Evolutionary conservation across 352 stramenopile genomes (phyloP), one percentile per base, ranked within the genome.

Genomic region (Plasmopara muralis): DNA sequence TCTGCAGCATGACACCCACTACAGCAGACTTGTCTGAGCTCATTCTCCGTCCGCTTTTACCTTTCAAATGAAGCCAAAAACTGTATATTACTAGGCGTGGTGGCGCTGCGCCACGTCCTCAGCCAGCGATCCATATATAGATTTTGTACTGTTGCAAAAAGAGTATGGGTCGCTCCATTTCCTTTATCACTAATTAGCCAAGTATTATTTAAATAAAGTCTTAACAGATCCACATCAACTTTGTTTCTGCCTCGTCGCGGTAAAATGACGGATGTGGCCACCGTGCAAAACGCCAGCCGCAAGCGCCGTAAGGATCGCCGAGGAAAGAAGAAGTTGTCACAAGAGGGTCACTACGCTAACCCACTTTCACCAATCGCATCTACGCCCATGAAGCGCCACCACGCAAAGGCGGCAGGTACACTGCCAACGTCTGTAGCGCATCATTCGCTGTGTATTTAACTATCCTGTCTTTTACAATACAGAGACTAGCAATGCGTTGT

Each of bases 311-410:
- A 66, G 46, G 53, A 61, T 45, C 51, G 54, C 58, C 60, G 65
- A 48, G 28, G 38, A 40, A 65, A 66, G 44, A 39, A 57, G 18
- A 50, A 53, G 47, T 20, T 49, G 28, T 47, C 43, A 14, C 57
- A 55, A 52, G 45, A 60, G 16, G 82, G 82, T 4, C 70, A 88
- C 64, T 93, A 93, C 43, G 80, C 78, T 1, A 80, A 93, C 57
- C 80, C 78, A 25, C 62, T 75, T 42, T 93, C 83, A 16, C 83
- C 83, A 31, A 93, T 93, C 52, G 80, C 83, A 31, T 93, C 83
- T 9, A 91, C 83, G 47, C 83, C 83, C 16, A 72, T 93, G 63
- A 91, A 93, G 72, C 69, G 74, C 7, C 77, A 78, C 47, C 77
- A 70, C 44, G 74, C 70, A 29, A 73, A 80, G 38, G 54, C 57